A percentile compares a stretch with the other conserved stretches of the same genome.
phyloP scores from a whole-genome alignment of 345 rosid species.

The Gossypium raimondii region DNA sequence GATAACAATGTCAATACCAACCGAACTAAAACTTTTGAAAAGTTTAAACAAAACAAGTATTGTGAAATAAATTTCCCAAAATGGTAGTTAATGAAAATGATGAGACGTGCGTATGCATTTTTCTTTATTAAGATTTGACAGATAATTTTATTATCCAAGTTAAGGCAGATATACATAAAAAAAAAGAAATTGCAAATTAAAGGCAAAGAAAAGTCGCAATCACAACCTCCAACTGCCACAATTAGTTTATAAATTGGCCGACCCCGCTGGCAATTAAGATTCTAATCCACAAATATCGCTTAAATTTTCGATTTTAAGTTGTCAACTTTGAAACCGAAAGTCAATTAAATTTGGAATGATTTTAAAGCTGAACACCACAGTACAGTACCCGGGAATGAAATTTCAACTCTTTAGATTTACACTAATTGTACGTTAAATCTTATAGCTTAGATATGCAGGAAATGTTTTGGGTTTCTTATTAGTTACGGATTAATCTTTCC shows the following conservation, averaged over 20 bases:
- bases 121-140: background rate
- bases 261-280: background rate
- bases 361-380: background rate
- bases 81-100: background rate
- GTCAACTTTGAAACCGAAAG: background rate
- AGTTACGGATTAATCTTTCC: no score
- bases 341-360: background rate
- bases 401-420: no score
- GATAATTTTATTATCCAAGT: background rate
- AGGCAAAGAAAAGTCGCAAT: background rate
- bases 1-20: no score
- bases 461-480: background rate
- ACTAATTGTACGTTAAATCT: no score
- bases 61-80: background rate
- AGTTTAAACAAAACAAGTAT: no score
- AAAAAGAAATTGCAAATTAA: background rate
- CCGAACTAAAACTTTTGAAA: no score
- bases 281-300: background rate
- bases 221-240: background rate
- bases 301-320: no score
- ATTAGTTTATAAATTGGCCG: background rate
- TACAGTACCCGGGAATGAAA: background rate
- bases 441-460: no score
- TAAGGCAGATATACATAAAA: background rate
- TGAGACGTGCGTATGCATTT: background rate